phyloP scores from a whole-genome alignment of 2,329 filamentous ascomycete genomes.

The Apiospora kogelbergensis region DNA sequence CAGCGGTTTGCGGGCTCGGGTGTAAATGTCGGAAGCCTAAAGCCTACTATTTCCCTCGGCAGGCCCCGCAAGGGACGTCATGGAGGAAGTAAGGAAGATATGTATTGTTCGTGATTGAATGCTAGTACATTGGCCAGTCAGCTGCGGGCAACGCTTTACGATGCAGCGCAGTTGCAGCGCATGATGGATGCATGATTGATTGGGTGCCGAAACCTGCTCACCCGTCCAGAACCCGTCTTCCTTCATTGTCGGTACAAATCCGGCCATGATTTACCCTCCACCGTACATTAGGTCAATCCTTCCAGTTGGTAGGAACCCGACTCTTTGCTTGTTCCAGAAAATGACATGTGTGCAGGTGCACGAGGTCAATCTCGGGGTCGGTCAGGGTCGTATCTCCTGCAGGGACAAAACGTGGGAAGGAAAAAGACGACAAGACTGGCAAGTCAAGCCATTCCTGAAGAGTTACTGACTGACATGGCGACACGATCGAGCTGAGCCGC shows the following conservation, averaged over 20 bases:
- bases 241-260: not conserved
- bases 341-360: not conserved
- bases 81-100: not conserved
- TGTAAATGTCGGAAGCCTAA: not conserved
- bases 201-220: not conserved
- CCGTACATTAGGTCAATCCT: not conserved
- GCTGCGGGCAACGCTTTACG: not conserved
- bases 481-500: not conserved
- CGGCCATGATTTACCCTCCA: not conserved
- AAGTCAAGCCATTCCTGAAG: not conserved
- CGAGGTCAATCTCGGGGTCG: not conserved
- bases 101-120: not conserved
- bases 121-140: not conserved
- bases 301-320: not conserved
- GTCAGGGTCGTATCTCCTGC: not conserved
- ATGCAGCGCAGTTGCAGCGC: not conserved
- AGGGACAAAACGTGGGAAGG: not conserved
- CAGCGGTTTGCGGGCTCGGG: too few species aligned
- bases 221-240: not conserved
- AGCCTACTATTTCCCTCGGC: not conserved
- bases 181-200: not conserved
- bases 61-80: not conserved
- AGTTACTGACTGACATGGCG: not conserved
- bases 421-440: not conserved
- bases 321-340: not conserved